These are phyloP conservation scores for Xylariales sp. DNA, from an alignment of 2,329 filamentous ascomycete genomes.

Conservation along the genomic window DNA sequence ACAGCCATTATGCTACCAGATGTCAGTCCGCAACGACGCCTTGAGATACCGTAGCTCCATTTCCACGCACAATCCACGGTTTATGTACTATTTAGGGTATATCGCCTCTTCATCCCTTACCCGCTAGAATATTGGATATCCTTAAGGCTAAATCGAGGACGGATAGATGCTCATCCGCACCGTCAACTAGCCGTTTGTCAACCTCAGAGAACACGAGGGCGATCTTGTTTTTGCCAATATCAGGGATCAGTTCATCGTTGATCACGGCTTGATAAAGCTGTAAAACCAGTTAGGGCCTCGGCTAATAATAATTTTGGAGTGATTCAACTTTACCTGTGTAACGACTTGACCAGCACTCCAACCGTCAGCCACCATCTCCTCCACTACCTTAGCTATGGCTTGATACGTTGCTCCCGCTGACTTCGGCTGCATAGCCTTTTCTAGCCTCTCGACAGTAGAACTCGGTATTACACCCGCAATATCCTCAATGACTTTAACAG, in stretches of 20 bases:
- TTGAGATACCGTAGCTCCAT: slow-evolving; percentile 17
- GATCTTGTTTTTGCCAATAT: slow-evolving; percentile 90
- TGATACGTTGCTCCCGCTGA: slow-evolving; percentile 74
- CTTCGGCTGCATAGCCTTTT: slow-evolving; percentile 80
- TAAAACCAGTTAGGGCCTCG: slow-evolving; percentile 12
- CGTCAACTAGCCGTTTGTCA: slow-evolving; percentile 94
- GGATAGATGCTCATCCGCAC: slow-evolving; percentile 92
- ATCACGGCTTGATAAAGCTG: slow-evolving; percentile 85
- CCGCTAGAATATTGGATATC: slow-evolving; percentile 78
- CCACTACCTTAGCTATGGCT: slow-evolving; percentile 80
- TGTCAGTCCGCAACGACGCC: slow-evolving; percentile 15
- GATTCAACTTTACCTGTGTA: slow-evolving; percentile 69
- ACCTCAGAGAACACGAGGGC: slow-evolving; percentile 90
- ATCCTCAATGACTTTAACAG: slow-evolving; percentile 85
- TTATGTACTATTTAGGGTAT: slow-evolving; percentile 9
- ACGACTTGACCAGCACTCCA: slow-evolving; percentile 95
- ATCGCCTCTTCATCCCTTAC: slow-evolving; percentile 48
- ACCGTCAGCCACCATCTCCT: slow-evolving; percentile 93
- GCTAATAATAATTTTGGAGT: neutral
- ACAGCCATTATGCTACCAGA: slow-evolving; percentile 10
- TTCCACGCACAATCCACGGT: slow-evolving; percentile 8
- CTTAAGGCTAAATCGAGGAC: slow-evolving; percentile 87
- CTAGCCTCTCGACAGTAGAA: slow-evolving; percentile 74
- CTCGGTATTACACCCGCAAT: slow-evolving; percentile 95
- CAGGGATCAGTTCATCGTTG: slow-evolving; percentile 84